These are phyloP conservation scores for Candida ulmi DNA, from an alignment of 805 yeast genomes.

Conservation along the genomic window DNA sequence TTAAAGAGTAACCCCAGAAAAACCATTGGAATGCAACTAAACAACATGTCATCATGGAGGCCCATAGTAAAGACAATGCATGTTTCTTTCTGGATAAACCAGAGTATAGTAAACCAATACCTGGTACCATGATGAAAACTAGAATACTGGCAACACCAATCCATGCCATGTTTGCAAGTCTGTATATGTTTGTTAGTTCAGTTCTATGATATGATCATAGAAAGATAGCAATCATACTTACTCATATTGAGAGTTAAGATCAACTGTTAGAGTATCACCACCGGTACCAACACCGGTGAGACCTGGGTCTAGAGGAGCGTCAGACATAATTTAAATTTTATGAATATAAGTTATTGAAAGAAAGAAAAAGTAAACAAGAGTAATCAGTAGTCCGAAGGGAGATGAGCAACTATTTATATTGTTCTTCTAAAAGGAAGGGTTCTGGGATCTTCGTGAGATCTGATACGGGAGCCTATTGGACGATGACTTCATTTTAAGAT, in stretches of 20 bases:
- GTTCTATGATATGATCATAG: too few relatives aligned
- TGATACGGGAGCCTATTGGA: background rate
- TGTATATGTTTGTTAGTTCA: too few relatives aligned
- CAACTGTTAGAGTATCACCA: constrained; percentile 69
- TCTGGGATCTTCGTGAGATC: too few relatives aligned
- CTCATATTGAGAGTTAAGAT: constrained; percentile 67
- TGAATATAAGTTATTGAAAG: background rate
- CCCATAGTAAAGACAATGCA: constrained; percentile 92
- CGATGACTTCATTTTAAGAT: too few relatives aligned
- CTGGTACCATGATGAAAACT: constrained; percentile 96
- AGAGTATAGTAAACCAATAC: constrained; percentile 88
- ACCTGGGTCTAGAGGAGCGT: constrained; percentile 29
- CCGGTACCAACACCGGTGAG: constrained; percentile 66
- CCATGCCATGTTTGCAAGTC: constrained; percentile 78
- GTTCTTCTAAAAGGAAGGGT: too few relatives aligned
- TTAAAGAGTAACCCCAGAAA: constrained; percentile 94
- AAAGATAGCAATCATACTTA: too few relatives aligned
- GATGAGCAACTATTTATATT: too few relatives aligned
- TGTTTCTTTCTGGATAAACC: constrained; percentile 94
- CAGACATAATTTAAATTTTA: constrained; percentile 21
- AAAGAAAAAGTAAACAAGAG: background rate
- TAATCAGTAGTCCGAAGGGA: too few relatives aligned
- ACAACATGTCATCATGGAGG: constrained; percentile 83
- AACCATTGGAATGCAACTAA: constrained; percentile 92
- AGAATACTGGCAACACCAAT: constrained; percentile 69